Conservation (phyloP, 306 rosid species). For the Cajanus cajan region DNA sequence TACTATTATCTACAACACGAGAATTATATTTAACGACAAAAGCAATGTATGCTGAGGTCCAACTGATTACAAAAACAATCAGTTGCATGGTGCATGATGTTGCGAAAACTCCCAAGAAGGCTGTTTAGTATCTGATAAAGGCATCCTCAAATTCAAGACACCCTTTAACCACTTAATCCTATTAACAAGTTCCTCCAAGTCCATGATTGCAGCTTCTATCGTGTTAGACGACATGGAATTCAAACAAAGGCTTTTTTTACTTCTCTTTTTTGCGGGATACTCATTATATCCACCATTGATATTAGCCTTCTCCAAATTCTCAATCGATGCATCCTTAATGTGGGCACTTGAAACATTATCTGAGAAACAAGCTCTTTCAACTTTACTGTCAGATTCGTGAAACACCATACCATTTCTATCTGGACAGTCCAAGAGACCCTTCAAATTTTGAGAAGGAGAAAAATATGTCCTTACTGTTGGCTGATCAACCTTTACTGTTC, state of each 20-base stretch:
- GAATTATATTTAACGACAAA: not conserved
- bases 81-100: slow-evolving; percentile 38
- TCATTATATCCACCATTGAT: slow-evolving; percentile 24
- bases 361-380: slow-evolving; percentile 31
- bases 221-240: slow-evolving; percentile 51
- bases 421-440: slow-evolving; percentile 5
- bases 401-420: slow-evolving; percentile 18
- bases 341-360: slow-evolving; percentile 31
- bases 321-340: slow-evolving; percentile 27
- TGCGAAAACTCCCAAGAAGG: slow-evolving; percentile 59
- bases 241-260: slow-evolving; percentile 30
- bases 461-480: slow-evolving; percentile 23
- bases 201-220: slow-evolving; percentile 60
- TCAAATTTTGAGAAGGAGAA: slow-evolving; percentile 24
- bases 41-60: slow-evolving; percentile 1
- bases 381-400: slow-evolving; percentile 10
- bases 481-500: slow-evolving; percentile 29
- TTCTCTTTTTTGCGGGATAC: slow-evolving; percentile 42
- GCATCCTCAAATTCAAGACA: slow-evolving; percentile 45
- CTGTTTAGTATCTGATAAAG: slow-evolving; percentile 32
- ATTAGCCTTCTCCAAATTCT: slow-evolving; percentile 22
- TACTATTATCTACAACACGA: not conserved
- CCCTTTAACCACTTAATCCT: slow-evolving; percentile 68
- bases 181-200: slow-evolving; percentile 78
- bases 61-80: slow-evolving; percentile 5